Conservation (phyloP, 179 eudicot species). For the Kewa caespitosa region DNA sequence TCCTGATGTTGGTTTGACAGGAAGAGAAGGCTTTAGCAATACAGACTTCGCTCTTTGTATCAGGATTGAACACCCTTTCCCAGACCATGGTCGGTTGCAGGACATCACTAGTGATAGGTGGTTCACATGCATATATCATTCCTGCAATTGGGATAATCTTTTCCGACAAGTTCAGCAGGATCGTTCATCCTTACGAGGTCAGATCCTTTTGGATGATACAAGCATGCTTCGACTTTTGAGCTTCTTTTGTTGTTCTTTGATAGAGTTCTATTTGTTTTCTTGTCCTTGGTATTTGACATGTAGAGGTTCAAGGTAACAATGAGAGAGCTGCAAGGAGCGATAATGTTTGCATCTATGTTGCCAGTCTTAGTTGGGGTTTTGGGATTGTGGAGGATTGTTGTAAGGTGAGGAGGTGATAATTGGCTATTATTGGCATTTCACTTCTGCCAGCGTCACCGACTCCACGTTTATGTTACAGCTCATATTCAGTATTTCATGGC, state of each 20-base stretch:
- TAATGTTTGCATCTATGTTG: constrained; percentile 69
- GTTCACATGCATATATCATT: constrained; percentile 65
- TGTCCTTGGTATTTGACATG: constrained; percentile 3
- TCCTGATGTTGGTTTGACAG: constrained; percentile 36
- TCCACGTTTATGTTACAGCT: not conserved
- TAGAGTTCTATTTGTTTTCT: not conserved
- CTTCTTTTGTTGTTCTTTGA: not conserved
- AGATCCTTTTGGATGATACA: not conserved
- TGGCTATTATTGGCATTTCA: not conserved
- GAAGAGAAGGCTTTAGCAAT: constrained; percentile 74
- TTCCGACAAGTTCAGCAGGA: constrained; percentile 41
- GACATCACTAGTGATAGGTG: constrained; percentile 75
- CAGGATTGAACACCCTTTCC: constrained; percentile 75
- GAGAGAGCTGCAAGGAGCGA: constrained; percentile 83
- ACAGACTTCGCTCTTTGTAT: constrained; percentile 72
- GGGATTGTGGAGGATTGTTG: constrained; percentile 78
- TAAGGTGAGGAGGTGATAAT: constrained; percentile 43
- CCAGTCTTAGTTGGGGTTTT: constrained; percentile 64
- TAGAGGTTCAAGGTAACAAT: constrained; percentile 73
- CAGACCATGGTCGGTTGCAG: constrained; percentile 74
- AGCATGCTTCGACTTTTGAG: not conserved
- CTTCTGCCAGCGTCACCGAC: not conserved
- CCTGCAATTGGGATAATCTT: constrained; percentile 47
- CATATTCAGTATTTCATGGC: not conserved
- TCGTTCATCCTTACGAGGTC: constrained; percentile 58